Conservation (phyloP, 345 rosid species). For the Pistacia atlantica region DNA sequence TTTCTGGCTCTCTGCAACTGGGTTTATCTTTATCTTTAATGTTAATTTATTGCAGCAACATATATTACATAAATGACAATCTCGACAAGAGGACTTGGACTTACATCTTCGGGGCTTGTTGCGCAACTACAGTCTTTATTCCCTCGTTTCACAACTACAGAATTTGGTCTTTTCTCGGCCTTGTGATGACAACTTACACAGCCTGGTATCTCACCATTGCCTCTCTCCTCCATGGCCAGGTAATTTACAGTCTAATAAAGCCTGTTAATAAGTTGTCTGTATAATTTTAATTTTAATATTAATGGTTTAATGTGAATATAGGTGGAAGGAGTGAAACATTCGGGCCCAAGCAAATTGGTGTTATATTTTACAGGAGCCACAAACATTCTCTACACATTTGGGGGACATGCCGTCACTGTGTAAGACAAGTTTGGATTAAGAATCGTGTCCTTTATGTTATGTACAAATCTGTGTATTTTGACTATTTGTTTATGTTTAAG, state of each 20-base stretch:
- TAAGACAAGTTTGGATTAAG: constrained; percentile 40
- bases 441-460: constrained; percentile 38
- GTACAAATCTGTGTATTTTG: constrained; percentile 21
- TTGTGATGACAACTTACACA: constrained; percentile 96
- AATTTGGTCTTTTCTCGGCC: constrained; percentile 98
- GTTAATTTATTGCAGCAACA: constrained; percentile 62
- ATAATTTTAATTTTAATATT: not conserved
- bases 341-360: constrained; percentile 90
- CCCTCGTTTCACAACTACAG: constrained; percentile 99
- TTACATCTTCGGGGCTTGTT: constrained; percentile 97
- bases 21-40: constrained; percentile 11
- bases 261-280: not conserved
- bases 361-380: constrained; percentile 98
- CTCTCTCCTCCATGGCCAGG: constrained; percentile 96
- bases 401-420: constrained; percentile 99
- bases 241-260: constrained; percentile 17
- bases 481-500: too few relatives aligned
- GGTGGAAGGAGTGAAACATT: constrained; percentile 91
- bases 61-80: constrained; percentile 96
- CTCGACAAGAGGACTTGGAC: constrained; percentile 99
- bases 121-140: constrained; percentile 96
- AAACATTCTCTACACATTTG: constrained; percentile 99
- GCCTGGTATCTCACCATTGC: constrained; percentile 98
- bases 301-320: constrained; percentile 18
- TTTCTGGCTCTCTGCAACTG: not conserved